Evolutionary conservation across 2,329 filamentous ascomycete genomes (phyloP), one percentile per base, ranked within the genome.

Genomic region (Penicillium verrucosum): DNA sequence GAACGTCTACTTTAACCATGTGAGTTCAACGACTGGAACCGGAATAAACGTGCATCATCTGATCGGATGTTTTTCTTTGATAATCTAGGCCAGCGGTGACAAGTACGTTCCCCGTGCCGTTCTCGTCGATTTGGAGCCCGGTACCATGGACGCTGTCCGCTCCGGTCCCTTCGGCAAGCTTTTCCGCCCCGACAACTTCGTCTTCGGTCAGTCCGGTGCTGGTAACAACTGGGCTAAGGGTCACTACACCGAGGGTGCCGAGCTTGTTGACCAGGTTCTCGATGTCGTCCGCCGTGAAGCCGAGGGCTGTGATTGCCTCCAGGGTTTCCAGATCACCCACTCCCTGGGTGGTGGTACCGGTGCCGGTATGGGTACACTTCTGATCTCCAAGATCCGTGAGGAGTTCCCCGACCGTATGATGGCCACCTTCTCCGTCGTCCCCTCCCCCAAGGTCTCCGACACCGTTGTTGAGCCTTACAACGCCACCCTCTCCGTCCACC

Each of bases 171-270:
- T 97, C 78, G 94, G 94, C 71, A 90, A 97, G 84, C 92, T 99
- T 70, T 97, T 99, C 92, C 92, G 94, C 67, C 94, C 94, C 77
- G 94, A 99, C 84, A 99, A 97, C 89, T 97, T 97, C 82, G 92
- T 97, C 76, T 97, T 97, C 80, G 94, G 94, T 72, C 94, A 97
- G 84, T 97, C 94, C 72, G 93, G 94, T 86, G 94, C 94, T 78
- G 94, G 94, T 82, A 99, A 99, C 91, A 97, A 97, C 88, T 99
- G 94, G 94, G 94, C 94, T 80, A 99, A 97, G 89, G 94, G 94
- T 82, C 94, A 99, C 80, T 99, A 99, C 87, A 99, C 94, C 66
- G 94, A 99, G 84, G 94, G 94, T 87, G 94, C 94, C 70, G 94
- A 99, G 84, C 87, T 97, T 64, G 94, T 99, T 69, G 94, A 99